A percentile compares a stretch with the other conserved stretches of the same genome.
phyloP scores from a whole-genome alignment of 441 rosid genomes.

The Erodium trifolium region DNA sequence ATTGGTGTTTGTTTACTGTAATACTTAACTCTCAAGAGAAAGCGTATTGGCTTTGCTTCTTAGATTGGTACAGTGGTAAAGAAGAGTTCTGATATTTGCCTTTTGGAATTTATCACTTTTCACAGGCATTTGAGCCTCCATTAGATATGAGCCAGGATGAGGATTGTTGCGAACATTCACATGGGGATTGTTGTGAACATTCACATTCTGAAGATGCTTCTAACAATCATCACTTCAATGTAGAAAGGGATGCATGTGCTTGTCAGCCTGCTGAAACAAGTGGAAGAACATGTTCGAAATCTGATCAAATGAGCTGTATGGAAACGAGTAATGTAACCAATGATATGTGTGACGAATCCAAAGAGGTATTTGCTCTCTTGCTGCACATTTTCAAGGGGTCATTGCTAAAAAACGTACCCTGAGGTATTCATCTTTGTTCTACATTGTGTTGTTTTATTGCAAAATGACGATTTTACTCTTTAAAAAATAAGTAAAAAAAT shows the following conservation, averaged over 20 bases:
- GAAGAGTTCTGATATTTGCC: background rate
- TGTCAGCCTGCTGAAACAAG: constrained; percentile 33
- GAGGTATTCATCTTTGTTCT: too few species aligned
- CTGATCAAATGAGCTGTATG: constrained; percentile 21
- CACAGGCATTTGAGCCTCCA: constrained; percentile 96
- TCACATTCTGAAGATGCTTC: constrained; percentile 33
- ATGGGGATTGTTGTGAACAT: constrained; percentile 39
- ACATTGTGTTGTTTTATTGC: too few species aligned
- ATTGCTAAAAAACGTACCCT: too few species aligned
- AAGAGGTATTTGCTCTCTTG: constrained; percentile 30
- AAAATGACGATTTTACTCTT: too few species aligned
- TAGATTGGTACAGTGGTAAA: constrained; percentile 11
- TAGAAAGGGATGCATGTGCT: constrained; percentile 38
- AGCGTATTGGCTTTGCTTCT: constrained; percentile 8
- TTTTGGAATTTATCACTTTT: constrained; percentile 12
- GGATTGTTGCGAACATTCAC: constrained; percentile 40
- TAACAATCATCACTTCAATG: constrained; percentile 35
- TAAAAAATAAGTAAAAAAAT: too few species aligned
- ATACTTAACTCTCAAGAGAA: constrained; percentile 7
- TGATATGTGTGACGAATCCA: constrained; percentile 20
- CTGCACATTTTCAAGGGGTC: background rate
- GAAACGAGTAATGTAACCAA: constrained; percentile 21
- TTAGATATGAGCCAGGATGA: constrained; percentile 78
- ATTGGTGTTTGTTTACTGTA: constrained; percentile 6
- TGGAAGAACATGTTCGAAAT: constrained; percentile 32